Evolutionary conservation across 108 stramenopile species (phyloP), one percentile per base, ranked within the genome.

Genomic region (Pseudonitzschia delicatissima): DNA sequence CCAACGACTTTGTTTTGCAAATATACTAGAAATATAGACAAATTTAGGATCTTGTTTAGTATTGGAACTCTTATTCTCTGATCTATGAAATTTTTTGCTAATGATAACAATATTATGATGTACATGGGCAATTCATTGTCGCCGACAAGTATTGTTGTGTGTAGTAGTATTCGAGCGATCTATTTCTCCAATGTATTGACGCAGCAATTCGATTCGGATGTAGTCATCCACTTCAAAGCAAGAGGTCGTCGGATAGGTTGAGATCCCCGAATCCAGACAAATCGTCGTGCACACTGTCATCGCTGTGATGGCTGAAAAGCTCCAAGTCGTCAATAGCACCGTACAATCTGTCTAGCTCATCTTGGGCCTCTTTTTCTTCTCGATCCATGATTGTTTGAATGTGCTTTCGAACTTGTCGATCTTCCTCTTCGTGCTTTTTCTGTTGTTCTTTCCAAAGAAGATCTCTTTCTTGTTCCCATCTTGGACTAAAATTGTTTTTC

Each of bases 381-480:
- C 59, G 29, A 17, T 49, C 45, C 40, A 67, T 31, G 21, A 74
- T 27, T 0, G 20, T 25, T 9, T 67, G 45, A 6, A 74, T 34
- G 20, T 67, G 59, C 15, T 60, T 35, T 21, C 42, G 49, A 1
- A 74, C 28, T 61, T 53, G 25, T 25, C 33, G 36, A 37, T 67
- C 66, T 18, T 60, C 60, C 44, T 59, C 28, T 21, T 67, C 73
- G 13, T 57, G 50, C 48, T 67, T 39, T 35, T 64, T 57, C 50
- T 74, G 40, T 5, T 53, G 47, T 6, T 23, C 23, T 42, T 61
- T 42, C n/a, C 29, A 45, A 29, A 53, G 35, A 0, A 58, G 17
- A 7, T 67, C 66, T 45, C 40, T 26, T 60, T 35, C 61, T 35
- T 62, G 65, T 9, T 67, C 39, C 66, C 73, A 62, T n/a, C 51